Percentiles rank a stretch among this genome's conserved stretches.
Evolutionary conservation across 2,329 filamentous ascomycete species (phyloP).

Genomic region (Xylogone sp.): DNA sequence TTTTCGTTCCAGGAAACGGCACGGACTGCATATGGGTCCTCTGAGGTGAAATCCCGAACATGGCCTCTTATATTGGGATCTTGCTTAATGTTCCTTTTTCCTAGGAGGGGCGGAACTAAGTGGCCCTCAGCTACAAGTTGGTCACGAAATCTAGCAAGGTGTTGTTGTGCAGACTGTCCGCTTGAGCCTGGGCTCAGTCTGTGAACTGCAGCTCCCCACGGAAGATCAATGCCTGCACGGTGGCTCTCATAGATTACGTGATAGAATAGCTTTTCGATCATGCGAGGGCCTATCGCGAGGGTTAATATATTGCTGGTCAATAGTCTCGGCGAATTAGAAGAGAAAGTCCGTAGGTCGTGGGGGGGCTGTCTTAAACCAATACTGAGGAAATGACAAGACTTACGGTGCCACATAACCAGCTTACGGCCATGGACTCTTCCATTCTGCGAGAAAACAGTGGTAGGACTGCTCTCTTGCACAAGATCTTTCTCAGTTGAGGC

Average conservation of each 20-base stretch:
- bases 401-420: slow-evolving; percentile 41
- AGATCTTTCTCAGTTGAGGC: too few relatives aligned
- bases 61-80: slow-evolving; percentile 18
- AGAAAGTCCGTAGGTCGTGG: too few relatives aligned
- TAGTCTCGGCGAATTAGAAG: too few relatives aligned
- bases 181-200: slow-evolving; percentile 21
- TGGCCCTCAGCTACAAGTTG: slow-evolving; percentile 22
- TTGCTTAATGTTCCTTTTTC: slow-evolving; percentile 7
- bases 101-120: slow-evolving; percentile 23
- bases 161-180: slow-evolving; percentile 16
- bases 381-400: too few relatives aligned
- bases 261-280: slow-evolving; percentile 42
- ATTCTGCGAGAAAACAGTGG: slow-evolving; percentile 15
- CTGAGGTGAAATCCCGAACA: slow-evolving; percentile 14
- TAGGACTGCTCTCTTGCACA: too few relatives aligned
- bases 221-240: slow-evolving; percentile 10
- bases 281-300: slow-evolving; percentile 45
- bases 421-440: slow-evolving; percentile 32
- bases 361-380: too few relatives aligned
- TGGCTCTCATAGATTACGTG: slow-evolving; percentile 36
- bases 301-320: too few relatives aligned
- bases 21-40: slow-evolving; percentile 5
- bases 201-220: slow-evolving; percentile 23
- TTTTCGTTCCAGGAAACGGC: slow-evolving; percentile 18
- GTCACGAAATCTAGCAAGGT: slow-evolving; percentile 20